phyloP scores from a whole-genome alignment of 164 flowering plant species.

The Warburgia ugandensis region DNA sequence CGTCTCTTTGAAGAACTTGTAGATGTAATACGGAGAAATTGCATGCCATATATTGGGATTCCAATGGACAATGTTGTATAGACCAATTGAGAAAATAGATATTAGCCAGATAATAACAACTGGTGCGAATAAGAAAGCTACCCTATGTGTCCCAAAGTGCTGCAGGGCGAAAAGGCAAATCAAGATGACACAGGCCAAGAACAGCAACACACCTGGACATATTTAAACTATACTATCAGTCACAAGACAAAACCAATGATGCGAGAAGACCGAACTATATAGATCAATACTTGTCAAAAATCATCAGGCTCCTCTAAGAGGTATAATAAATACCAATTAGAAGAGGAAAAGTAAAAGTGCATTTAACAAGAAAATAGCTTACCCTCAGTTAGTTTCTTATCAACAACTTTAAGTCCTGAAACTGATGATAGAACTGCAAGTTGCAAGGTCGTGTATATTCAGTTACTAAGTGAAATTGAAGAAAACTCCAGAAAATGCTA shows the following conservation, averaged over 20 bases:
- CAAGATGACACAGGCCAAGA: constrained; percentile 37
- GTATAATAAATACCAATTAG: background rate
- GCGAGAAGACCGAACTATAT: background rate
- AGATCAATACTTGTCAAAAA: too few species aligned
- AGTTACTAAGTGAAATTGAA: too few species aligned
- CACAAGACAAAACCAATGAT: background rate
- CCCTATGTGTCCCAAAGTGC: constrained; percentile 52
- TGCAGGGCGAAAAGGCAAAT: constrained; percentile 59
- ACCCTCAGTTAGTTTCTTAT: constrained; percentile 28
- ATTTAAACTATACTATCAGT: background rate
- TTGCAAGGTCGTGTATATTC: background rate
- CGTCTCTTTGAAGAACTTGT: constrained; percentile 41
- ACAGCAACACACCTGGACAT: constrained; percentile 35
- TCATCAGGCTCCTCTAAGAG: background rate
- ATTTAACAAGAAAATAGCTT: constrained; percentile 12
- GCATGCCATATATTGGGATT: constrained; percentile 48
- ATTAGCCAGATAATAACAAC: constrained; percentile 52
- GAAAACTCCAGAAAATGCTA: constrained; percentile 2
- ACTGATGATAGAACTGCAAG: constrained; percentile 61
- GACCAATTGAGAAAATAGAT: constrained; percentile 40
- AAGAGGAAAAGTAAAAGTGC: background rate
- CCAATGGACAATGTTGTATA: constrained; percentile 58
- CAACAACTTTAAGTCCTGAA: constrained; percentile 42
- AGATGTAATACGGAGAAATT: constrained; percentile 57
- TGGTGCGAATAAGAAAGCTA: constrained; percentile 60